phyloP scores from a whole-genome alignment of 441 rosid genomes.

The Euphorbia schlechtendalii region DNA sequence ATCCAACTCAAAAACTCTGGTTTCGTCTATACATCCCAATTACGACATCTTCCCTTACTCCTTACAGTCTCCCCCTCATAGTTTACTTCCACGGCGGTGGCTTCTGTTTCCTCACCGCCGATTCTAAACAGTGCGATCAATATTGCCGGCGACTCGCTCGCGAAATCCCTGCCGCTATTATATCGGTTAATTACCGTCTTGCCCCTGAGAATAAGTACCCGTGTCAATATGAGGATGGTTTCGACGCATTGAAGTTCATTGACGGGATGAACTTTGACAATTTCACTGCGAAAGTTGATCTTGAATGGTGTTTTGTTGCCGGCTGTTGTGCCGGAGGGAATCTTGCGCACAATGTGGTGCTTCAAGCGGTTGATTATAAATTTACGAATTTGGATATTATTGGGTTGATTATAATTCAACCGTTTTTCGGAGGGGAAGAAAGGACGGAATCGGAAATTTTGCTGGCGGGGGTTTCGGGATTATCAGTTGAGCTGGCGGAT shows the following conservation, averaged over 20 bases:
- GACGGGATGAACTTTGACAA: slow-evolving; percentile 24
- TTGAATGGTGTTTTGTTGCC: slow-evolving; percentile 46
- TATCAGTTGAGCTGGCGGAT: slow-evolving; percentile 40
- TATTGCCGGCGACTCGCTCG: slow-evolving; percentile 57
- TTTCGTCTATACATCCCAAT: slow-evolving; percentile 59
- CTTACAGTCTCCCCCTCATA: slow-evolving; percentile 40
- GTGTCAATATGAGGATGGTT: slow-evolving; percentile 64
- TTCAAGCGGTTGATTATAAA: slow-evolving; percentile 20
- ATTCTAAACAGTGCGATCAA: slow-evolving; percentile 40
- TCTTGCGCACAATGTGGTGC: slow-evolving; percentile 56
- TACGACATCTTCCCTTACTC: slow-evolving; percentile 12
- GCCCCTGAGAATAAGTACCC: slow-evolving; percentile 68
- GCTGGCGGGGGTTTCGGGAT: slow-evolving; percentile 23
- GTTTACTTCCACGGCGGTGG: slow-evolving; percentile 88
- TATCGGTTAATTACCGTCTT: slow-evolving; percentile 80
- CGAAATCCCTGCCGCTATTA: slow-evolving; percentile 38
- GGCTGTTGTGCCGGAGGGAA: slow-evolving; percentile 84
- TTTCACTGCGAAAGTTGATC: slow-evolving; percentile 47
- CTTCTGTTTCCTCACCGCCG: slow-evolving; percentile 49
- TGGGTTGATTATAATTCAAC: slow-evolving; percentile 60
- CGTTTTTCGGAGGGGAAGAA: slow-evolving; percentile 69
- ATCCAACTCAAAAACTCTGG: slow-evolving; percentile 58
- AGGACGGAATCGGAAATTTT: slow-evolving; percentile 55
- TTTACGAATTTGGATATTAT: slow-evolving; percentile 25
- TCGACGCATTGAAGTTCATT: slow-evolving; percentile 44